Base-by-base conservation (phyloP, 2,329 filamentous ascomycete species). In the Dactylellina leptospora region DNA sequence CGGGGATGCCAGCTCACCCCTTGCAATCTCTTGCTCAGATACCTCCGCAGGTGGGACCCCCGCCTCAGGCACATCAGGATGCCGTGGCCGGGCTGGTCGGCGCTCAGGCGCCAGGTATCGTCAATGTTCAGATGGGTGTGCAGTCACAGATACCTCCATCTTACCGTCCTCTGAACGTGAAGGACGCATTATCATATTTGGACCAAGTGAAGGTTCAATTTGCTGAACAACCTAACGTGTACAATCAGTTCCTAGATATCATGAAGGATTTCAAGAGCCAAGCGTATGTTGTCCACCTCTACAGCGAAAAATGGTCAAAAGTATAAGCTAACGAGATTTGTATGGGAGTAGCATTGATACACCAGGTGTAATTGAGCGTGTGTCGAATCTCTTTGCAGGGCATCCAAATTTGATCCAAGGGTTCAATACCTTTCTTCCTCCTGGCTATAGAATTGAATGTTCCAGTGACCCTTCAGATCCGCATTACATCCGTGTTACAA, bases 261-360 rank as follows among this genome's bases (percentile, higher is more conserved):
- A 99, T 99, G 95, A 99, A 99, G 78, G 95, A 99, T 77, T 99
- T 99, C 80, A 99, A 99, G 81, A 96, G 92, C 77, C 93, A 96
- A 81, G 92, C 93, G 86, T 93, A 83, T 82, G 90, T 63, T 36
- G 18, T 56, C 22, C 23, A 13, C 66, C 30, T 56, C 73, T 76
- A 68, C 75, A 76, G 18, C 55, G 58, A 48, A 9, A 23, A 3
- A 27, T 23, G 42, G 16, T 58, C 6, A n/a, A n/a, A n/a, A n/a
- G n/a, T n/a, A n/a, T n/a, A n/a, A n/a, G n/a, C n/a, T n/a, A n/a
- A n/a, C n/a, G n/a, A n/a, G n/a, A n/a, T n/a, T n/a, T n/a, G n/a
- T n/a, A n/a, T n/a, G n/a, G n/a, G n/a, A 28, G n/a, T 74, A 84
- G 90, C 2, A 99, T 99, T 77, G 95, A 99, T 79, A 99, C 95